These are phyloP conservation scores for Decorospora gaudefroyi DNA, from an alignment of 2,329 filamentous ascomycete genomes.

Conservation along the genomic window DNA sequence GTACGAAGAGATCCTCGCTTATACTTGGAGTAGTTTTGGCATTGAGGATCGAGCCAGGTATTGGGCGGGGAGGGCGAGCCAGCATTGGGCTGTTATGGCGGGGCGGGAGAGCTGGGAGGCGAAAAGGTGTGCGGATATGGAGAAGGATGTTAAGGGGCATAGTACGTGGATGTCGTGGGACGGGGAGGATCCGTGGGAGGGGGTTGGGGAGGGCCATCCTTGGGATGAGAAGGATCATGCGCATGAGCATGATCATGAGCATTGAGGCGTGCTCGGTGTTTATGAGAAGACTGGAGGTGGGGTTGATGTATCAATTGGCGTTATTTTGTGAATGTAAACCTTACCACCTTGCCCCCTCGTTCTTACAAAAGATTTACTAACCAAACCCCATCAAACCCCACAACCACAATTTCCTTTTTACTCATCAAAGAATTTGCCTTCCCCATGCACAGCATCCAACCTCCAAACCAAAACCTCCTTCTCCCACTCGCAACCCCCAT, in stretches of 20 bases:
- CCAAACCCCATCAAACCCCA: too few relatives aligned
- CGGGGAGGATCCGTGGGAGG: slow-evolving; percentile 29
- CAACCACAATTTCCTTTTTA: background rate
- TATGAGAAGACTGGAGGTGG: background rate
- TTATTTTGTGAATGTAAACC: too few relatives aligned
- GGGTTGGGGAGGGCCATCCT: slow-evolving; percentile 15
- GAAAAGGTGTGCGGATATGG: slow-evolving; percentile 28
- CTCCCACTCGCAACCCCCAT: slow-evolving; percentile 2
- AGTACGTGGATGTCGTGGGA: slow-evolving; percentile 36
- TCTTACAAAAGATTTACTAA: too few relatives aligned
- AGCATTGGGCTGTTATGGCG: slow-evolving; percentile 33
- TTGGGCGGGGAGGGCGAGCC: slow-evolving; percentile 34
- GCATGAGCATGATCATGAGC: slow-evolving; percentile 12
- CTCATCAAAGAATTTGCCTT: slow-evolving; percentile 11
- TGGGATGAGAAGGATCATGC: slow-evolving; percentile 13
- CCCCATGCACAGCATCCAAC: slow-evolving; percentile 3
- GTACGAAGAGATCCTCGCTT: slow-evolving; percentile 43
- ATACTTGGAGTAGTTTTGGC: slow-evolving; percentile 37
- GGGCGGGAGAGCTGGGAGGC: slow-evolving; percentile 35
- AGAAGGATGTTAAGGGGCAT: slow-evolving; percentile 31
- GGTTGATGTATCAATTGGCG: too few relatives aligned
- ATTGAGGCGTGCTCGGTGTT: background rate
- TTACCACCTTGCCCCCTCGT: too few relatives aligned
- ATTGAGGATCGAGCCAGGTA: slow-evolving; percentile 32
- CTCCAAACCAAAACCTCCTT: slow-evolving; percentile 7